Conservation (phyloP, 495 filamentous ascomycete genomes). For the Xylaria bambusicola region DNA sequence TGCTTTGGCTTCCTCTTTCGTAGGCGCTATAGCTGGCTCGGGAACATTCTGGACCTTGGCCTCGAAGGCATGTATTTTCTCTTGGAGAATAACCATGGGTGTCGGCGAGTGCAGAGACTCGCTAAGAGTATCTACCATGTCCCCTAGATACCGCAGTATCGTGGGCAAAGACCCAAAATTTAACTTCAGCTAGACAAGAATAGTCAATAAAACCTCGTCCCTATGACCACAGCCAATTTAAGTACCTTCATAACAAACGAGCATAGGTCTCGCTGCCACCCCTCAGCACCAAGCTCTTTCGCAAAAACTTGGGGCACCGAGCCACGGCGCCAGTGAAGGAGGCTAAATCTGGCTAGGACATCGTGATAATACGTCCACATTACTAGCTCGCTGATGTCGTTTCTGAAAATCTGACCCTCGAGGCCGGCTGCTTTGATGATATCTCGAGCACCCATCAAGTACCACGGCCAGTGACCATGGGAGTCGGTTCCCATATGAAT, state of each 20-base stretch:
- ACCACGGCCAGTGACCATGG: conserved; percentile 25
- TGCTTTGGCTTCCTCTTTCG: neutral
- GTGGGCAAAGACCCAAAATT: neutral
- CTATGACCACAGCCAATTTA: neutral
- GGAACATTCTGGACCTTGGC: conserved; percentile 25
- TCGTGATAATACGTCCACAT: conserved; percentile 44
- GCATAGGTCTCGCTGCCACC: conserved; percentile 12
- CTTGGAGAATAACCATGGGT: neutral
- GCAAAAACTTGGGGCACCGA: neutral
- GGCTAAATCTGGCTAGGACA: conserved; percentile 36
- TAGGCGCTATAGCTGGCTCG: conserved; percentile 8
- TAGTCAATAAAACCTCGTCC: neutral
- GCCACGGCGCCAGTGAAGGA: conserved; percentile 32
- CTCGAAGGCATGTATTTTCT: conserved; percentile 19
- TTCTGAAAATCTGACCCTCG: conserved; percentile 11
- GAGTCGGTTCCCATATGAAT: conserved; percentile 15
- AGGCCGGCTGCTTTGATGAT: conserved; percentile 28
- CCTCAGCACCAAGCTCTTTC: conserved; percentile 1
- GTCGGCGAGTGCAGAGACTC: neutral
- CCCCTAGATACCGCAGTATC: conserved; percentile 7
- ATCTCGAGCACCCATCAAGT: conserved; percentile 24
- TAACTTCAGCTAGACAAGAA: neutral
- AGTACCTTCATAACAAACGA: conserved; percentile 3
- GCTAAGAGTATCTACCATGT: conserved; percentile 3
- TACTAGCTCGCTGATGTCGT: conserved; percentile 29